Base-by-base conservation (phyloP, 306 rosid genomes). In the Vigna unguiculata region DNA sequence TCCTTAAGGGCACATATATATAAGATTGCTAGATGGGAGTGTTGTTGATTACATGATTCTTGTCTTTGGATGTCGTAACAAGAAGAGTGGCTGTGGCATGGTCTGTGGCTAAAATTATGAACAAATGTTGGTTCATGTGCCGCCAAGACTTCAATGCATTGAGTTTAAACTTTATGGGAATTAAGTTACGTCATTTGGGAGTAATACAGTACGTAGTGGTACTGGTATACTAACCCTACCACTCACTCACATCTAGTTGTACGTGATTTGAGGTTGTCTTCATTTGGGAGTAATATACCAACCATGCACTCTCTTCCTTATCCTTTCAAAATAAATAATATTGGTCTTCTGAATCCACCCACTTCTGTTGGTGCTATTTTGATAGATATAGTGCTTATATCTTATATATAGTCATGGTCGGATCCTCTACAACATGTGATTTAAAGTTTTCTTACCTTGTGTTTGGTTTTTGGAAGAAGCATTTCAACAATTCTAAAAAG, bases 171-270 rank as follows among this genome's bases (percentile, higher is more conserved):
- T 9, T 53, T 0, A 72, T 7, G 40, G 0, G 13, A 71, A 11
- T 11, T 41, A 41, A 7, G 59, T 63, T 71, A 53, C 64, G 65
- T 54, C 53, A 72, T 54, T 54, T 54, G 5, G 48, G 11, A 11
- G 66, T 79, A 66, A 59, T 53, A 17, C 69, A 11, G 46, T 41
- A n/a, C n/a, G n/a, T n/a, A 41, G 65, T 79, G 72, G 68, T 52
- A 17, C 74, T 45, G 75, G 75, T 72, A 64, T 73, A 72, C 83
- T 72, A 46, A 64, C 69, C 61, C 67, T 45, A 43, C 14, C 54
- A 80, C 65, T 71, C 41, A 51, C 74, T 71, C 41, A 51, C 74
- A 57, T 71, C 74, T 17, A 43, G 54, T 52, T 43, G 46, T 34
- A 24, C 24, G 53, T 43, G 30, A 11, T 30, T 0, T 10, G 1